Evolutionary conservation across 2,329 filamentous ascomycete species (phyloP), one percentile per base, ranked within the genome.

Genomic region (Colletotrichum sp.): DNA sequence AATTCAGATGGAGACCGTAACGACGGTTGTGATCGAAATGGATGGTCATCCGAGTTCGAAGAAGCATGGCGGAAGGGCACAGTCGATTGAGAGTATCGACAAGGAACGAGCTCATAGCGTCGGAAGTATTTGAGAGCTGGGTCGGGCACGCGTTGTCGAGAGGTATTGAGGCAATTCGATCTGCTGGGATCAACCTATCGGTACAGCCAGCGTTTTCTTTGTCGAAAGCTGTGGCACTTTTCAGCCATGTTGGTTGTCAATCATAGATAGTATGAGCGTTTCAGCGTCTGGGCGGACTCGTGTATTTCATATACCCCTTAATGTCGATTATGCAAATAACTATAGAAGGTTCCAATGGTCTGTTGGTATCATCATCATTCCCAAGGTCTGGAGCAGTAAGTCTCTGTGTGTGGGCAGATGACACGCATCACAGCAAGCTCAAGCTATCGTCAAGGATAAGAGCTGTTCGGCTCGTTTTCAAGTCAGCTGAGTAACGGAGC

Each of bases 1-100:
- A 8, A 87, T 87, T 18, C 86, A 88, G 77, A 85, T 87, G 81
- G 86, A 88, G 72, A 86, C 85, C 2, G 84, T 87, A 1, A 88
- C 86, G 9, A 85, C 81, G 3, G 85, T 88, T 2, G 83, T 86
- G 6, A 83, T 88, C 1, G 87, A 88, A 78, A 79, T 66, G 62
- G 60, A 76, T 1, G 36, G 36, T 10, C 34, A 63, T 1, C 21
- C 63, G 2, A 24, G 9, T 13, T 49, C 21, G 4, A 65, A 69
- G 59, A 68, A 60, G n/a, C 21, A 16, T 8, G 32, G 30, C 15
- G 59, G 57, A 7, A 49, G 74, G 44, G 36, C 74, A 6, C 64
- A 32, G 8, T 76, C 74, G 3, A 60, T 74, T 6, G 74, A 74
- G n/a, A 74, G 64, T 15, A 60, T 76, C 4, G 64, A 69, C 15